Evolutionary conservation across 2,329 filamentous ascomycete species (phyloP).

Genomic region (Stachybotrys elegans): DNA sequence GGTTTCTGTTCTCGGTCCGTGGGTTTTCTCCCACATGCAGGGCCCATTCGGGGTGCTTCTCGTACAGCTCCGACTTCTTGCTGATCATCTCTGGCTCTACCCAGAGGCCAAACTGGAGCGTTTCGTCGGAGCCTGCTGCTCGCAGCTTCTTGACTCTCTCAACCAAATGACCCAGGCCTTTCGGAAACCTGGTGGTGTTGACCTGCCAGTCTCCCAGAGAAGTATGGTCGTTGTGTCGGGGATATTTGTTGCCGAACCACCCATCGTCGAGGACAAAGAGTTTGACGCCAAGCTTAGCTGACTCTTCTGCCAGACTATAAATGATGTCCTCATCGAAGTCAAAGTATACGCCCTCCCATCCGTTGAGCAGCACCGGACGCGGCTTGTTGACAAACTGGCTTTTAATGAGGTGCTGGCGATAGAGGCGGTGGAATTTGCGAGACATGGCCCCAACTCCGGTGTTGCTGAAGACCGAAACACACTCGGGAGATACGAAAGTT

Average conservation of each 20-base stretch:
- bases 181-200: slow-evolving; percentile 53
- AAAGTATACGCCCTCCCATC: slow-evolving; percentile 60
- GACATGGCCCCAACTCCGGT: slow-evolving; percentile 58
- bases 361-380: slow-evolving; percentile 56
- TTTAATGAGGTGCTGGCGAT: slow-evolving; percentile 55
- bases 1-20: slow-evolving; percentile 49
- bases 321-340: slow-evolving; percentile 53
- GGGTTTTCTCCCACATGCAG: slow-evolving; percentile 52
- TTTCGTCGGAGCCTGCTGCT: slow-evolving; percentile 33
- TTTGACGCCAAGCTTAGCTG: slow-evolving; percentile 54
- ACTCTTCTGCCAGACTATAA: slow-evolving; percentile 48
- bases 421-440: slow-evolving; percentile 55
- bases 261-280: slow-evolving; percentile 63
- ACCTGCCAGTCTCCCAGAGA: slow-evolving; percentile 61
- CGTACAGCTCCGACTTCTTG: slow-evolving; percentile 55
- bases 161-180: slow-evolving; percentile 49
- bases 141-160: slow-evolving; percentile 44
- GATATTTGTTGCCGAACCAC: slow-evolving; percentile 58
- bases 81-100: slow-evolving; percentile 66
- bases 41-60: slow-evolving; percentile 59
- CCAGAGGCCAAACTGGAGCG: slow-evolving; percentile 59
- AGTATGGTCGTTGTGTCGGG: slow-evolving; percentile 50
- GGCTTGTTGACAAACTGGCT: slow-evolving; percentile 47
- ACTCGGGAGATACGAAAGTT: slow-evolving; percentile 56
- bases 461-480: slow-evolving; percentile 56